Percentiles rank a stretch among this genome's conserved stretches.
Conservation (phyloP, 2,329 filamentous ascomycete species). For the Sporothrix phasma region DNA sequence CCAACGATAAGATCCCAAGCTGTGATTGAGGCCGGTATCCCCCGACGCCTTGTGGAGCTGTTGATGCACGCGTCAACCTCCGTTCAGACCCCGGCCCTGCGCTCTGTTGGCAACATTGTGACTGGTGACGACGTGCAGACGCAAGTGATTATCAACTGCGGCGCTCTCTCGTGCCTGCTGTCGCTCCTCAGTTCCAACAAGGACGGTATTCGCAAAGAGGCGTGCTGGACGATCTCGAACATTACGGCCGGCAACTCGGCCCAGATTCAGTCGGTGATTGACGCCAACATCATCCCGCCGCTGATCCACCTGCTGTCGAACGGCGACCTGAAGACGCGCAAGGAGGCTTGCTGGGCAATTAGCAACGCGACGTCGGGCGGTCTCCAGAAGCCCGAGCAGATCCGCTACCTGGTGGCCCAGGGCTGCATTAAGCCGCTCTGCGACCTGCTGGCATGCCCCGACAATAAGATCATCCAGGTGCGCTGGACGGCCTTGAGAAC, state of each 20-base stretch:
- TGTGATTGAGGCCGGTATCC: conserved; percentile 96
- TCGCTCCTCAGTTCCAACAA: conserved; percentile 93
- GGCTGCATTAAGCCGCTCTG: conserved; percentile 97
- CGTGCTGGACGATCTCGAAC: conserved; percentile 99
- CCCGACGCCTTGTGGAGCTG: conserved; percentile 88
- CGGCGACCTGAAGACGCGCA: conserved; percentile 96
- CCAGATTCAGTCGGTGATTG: conserved; percentile 93
- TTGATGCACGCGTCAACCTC: conserved; percentile 98
- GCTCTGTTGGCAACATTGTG: conserved; percentile 97
- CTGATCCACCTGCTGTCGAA: conserved; percentile 93
- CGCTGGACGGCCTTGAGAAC: conserved; percentile 94
- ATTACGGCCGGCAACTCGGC: conserved; percentile 96
- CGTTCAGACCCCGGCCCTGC: conserved; percentile 91
- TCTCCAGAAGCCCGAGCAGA: conserved; percentile 97
- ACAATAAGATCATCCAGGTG: conserved; percentile 99
- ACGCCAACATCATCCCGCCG: conserved; percentile 92
- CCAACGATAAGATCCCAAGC: conserved; percentile 99
- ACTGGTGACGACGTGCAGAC: conserved; percentile 98
- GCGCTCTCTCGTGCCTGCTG: conserved; percentile 81
- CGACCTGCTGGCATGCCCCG: conserved; percentile 87
- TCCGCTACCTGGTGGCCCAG: conserved; percentile 83
- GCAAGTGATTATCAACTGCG: conserved; percentile 98
- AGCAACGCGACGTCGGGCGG: conserved; percentile 97
- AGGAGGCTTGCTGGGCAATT: conserved; percentile 99
- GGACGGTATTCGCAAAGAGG: conserved; percentile 97